These are phyloP conservation scores for Prunus salicina DNA, from an alignment of 306 rosid species.

Conservation along the genomic window DNA sequence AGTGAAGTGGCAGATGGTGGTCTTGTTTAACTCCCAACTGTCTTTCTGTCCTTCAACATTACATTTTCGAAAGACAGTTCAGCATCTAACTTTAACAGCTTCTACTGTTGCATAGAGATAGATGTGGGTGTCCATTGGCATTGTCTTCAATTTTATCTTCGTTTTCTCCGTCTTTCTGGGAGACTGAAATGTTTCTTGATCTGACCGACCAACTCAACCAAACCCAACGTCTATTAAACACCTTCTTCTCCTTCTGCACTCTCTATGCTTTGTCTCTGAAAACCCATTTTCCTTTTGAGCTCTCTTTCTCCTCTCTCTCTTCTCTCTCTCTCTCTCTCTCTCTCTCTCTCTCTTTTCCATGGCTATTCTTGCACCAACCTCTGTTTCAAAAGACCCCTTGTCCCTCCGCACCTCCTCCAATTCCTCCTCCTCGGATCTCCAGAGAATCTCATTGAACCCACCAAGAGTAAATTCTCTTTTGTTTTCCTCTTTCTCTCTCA, in stretches of 20 bases:
- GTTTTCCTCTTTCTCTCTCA: not conserved
- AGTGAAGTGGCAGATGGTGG: not conserved
- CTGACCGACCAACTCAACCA: conserved; percentile 39
- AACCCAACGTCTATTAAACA: conserved; percentile 14
- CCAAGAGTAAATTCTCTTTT: conserved; percentile 31
- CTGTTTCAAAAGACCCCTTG: conserved; percentile 36
- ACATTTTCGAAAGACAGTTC: not conserved
- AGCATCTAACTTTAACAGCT: not conserved
- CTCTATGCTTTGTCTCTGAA: conserved; percentile 14
- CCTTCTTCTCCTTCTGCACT: conserved; percentile 2
- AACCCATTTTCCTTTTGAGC: not conserved
- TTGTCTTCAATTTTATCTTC: conserved; percentile 26
- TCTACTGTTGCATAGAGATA: too few relatives aligned
- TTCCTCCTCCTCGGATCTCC: conserved; percentile 13
- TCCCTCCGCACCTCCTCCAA: conserved; percentile 13
- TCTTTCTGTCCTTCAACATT: not conserved
- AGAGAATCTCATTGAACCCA: conserved; percentile 20
- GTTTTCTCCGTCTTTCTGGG: conserved; percentile 98
- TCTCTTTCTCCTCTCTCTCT: not conserved
- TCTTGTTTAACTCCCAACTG: not conserved
- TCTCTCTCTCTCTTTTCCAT: conserved; percentile 36
- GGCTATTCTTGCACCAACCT: conserved; percentile 51
- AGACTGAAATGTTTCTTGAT: conserved; percentile 43
- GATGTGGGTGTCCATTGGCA: not conserved
- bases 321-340: not conserved